Percentiles rank a stretch among this genome's conserved stretches.
These are phyloP conservation scores for Penicillium sp. DNA, from an alignment of 2,329 filamentous ascomycete species.

Conservation along the genomic window DNA sequence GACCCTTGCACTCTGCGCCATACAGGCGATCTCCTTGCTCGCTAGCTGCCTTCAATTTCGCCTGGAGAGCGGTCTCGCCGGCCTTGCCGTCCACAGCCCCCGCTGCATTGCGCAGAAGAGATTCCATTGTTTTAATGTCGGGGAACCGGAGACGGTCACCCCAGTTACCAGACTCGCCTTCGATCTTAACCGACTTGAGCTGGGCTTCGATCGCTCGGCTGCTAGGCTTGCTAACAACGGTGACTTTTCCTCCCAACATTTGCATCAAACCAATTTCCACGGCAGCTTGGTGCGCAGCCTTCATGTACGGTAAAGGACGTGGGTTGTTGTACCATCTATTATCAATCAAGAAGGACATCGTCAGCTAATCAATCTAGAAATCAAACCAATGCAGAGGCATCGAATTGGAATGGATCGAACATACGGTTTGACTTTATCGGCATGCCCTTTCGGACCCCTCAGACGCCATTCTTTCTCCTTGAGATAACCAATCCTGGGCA, in stretches of 20 bases:
- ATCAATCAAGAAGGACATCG: not conserved
- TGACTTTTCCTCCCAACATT: slow-evolving; percentile 34
- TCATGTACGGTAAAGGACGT: not conserved
- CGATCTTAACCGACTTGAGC: slow-evolving; percentile 35
- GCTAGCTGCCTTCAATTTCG: not conserved
- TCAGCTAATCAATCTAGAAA: slow-evolving; percentile 3
- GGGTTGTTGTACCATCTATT: slow-evolving; percentile 18
- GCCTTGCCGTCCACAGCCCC: not conserved
- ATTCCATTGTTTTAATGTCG: slow-evolving; percentile 30
- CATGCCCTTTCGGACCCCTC: slow-evolving; percentile 33
- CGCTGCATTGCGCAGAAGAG: slow-evolving; percentile 20
- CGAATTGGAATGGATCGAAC: slow-evolving; percentile 16
- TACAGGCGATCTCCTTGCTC: not conserved
- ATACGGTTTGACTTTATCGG: slow-evolving; percentile 46
- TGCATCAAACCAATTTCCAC: slow-evolving; percentile 57
- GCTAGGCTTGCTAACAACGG: not conserved
- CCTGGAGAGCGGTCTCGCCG: not conserved
- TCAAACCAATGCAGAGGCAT: not conserved
- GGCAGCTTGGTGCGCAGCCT: slow-evolving; percentile 55
- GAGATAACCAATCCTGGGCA: slow-evolving; percentile 56
- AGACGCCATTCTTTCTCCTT: slow-evolving; percentile 39
- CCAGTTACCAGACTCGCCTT: slow-evolving; percentile 26
- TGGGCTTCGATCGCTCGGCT: not conserved
- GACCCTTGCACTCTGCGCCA: slow-evolving; percentile 14
- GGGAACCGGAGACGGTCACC: slow-evolving; percentile 34